Evolutionary conservation across 129 eudicot species (phyloP), one percentile per base, ranked within the genome.

Genomic region (Ambrosia trifida): DNA sequence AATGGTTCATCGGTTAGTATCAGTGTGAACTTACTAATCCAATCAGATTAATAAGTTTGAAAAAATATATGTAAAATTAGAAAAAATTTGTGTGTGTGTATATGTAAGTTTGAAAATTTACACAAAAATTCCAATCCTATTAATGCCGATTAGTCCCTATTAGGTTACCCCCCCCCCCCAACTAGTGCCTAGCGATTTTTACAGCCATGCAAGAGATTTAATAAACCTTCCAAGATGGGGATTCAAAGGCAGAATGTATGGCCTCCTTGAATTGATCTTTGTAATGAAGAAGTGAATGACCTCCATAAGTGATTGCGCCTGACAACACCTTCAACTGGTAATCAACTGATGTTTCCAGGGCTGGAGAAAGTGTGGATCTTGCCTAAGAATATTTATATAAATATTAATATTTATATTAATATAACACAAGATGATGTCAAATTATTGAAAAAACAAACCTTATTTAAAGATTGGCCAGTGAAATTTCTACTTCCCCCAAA

Each of bases 191-290:
- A 24, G 28, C 28, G 28, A 24, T 24, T 24, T 24, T 24, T 24
- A 24, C 28, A 24, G 28, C 28, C 28, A 24, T 24, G 28, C 28
- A 24, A 24, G 28, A 24, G 28, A 24, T 24, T 60, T 6, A 53
- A 47, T 13, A 94, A 64, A 94, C 99, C 99, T 95, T 95, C 99
- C 99, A 95, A 67, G 99, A 95, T 57, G 96, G 91, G 36, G 96
- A 88, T 61, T 90, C 94, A 64, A 95, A 95, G 28, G 97, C 97
- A 51, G 85, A 87, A 74, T 66, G 41, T 49, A 95, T 82, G 45
- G 88, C 94, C 79, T 90, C 96, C 73, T 88, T 86, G 32, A 95
- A 87, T 49, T 83, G 91, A 64, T 90, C 88, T 75, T 70, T 86
- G 85, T 75, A 90, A 19, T 50, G 85, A 46, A 95, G 86, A 63